These are phyloP conservation scores for Lipomyces yamadae DNA, from an alignment of 805 yeast species.

Conservation along the genomic window DNA sequence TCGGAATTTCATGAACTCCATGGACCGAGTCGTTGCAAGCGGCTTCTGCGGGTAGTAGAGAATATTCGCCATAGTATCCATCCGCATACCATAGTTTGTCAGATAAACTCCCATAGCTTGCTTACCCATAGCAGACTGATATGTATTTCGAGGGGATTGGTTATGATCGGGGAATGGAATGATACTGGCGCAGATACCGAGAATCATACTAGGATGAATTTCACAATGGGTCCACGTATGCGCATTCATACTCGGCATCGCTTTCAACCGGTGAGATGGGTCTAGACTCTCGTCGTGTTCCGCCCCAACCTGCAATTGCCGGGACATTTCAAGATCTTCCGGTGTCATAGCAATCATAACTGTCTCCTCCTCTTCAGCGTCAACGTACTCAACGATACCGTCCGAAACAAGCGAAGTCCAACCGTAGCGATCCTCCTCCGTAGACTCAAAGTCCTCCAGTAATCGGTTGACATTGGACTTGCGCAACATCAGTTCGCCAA, in stretches of 20 bases:
- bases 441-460: slow-evolving; percentile 56
- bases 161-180: slow-evolving; percentile 99
- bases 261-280: slow-evolving; percentile 86
- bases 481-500: slow-evolving; percentile 78
- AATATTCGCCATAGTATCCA: slow-evolving; percentile 99
- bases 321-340: slow-evolving; percentile 81
- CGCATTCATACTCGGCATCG: slow-evolving; percentile 61
- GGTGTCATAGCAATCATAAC: slow-evolving; percentile 99
- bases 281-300: slow-evolving; percentile 57
- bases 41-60: slow-evolving; percentile 98
- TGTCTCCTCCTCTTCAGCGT: slow-evolving; percentile 99
- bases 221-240: slow-evolving; percentile 98
- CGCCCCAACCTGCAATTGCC: slow-evolving; percentile 49
- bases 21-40: slow-evolving; percentile 94
- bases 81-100: slow-evolving; percentile 92
- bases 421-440: slow-evolving; percentile 63
- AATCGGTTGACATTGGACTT: slow-evolving; percentile 82
- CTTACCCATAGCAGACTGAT: slow-evolving; percentile 99
- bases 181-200: slow-evolving; percentile 97
- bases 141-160: slow-evolving; percentile 98
- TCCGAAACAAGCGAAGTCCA: slow-evolving; percentile 84
- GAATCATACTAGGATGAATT: slow-evolving; percentile 97
- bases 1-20: slow-evolving; percentile 96
- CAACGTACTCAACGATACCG: slow-evolving; percentile 94
- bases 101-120: slow-evolving; percentile 99